A percentile compares a stretch with the other conserved stretches of the same genome.
Evolutionary conservation across 2,329 filamentous ascomycete genomes (phyloP).

Genomic region (Decorospora gaudefroyi): DNA sequence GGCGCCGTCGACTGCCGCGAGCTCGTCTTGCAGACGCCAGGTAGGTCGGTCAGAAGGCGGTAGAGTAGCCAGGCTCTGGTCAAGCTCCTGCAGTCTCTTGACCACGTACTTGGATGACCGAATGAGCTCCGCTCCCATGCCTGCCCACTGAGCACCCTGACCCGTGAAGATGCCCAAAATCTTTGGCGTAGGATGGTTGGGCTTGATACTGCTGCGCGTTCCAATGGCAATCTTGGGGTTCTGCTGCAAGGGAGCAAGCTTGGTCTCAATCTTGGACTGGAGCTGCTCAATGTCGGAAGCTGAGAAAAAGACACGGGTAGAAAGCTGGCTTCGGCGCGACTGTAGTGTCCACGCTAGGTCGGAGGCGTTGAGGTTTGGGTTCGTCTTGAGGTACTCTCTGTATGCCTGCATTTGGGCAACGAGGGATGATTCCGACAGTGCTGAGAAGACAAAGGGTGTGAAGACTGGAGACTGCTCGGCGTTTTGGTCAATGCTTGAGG

Average conservation of each 20-base stretch:
- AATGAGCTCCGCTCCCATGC: not conserved
- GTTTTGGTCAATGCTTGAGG: not conserved
- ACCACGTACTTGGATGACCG: not conserved
- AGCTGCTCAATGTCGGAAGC: not conserved
- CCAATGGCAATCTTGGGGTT: not conserved
- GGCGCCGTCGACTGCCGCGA: not conserved
- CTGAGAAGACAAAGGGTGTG: slow-evolving; percentile 4
- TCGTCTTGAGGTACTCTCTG: not conserved
- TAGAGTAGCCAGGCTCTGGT: not conserved
- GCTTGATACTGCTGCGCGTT: not conserved
- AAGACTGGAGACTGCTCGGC: not conserved
- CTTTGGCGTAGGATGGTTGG: not conserved
- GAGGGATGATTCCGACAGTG: not conserved
- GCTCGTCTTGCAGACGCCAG: not conserved
- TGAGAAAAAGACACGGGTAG: not conserved
- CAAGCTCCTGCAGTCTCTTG: not conserved
- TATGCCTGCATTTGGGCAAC: not conserved
- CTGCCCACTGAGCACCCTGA: slow-evolving; percentile 1
- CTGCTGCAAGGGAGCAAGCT: not conserved
- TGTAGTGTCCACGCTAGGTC: slow-evolving; percentile 5
- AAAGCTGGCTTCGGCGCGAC: not conserved
- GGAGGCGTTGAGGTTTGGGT: not conserved
- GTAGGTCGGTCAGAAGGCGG: not conserved
- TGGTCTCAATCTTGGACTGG: not conserved
- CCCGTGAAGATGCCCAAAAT: slow-evolving; percentile 12